Evolutionary conservation across 495 filamentous ascomycete species (phyloP), one percentile per base, ranked within the genome.

Genomic region (Xylaria scruposa): DNA sequence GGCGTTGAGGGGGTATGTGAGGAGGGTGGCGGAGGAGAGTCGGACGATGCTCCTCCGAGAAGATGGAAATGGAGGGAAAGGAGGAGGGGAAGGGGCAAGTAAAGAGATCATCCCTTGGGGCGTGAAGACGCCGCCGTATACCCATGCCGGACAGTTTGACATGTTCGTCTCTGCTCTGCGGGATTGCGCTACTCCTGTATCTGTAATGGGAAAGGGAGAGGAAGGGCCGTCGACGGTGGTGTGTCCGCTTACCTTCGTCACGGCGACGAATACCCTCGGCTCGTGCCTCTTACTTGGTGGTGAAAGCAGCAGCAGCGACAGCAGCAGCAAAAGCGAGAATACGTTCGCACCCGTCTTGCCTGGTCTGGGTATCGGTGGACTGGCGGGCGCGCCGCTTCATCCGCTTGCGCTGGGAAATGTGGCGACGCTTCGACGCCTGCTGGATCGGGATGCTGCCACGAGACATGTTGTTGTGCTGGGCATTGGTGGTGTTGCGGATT

Each of bases 321-420:
- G 71, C 53, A 31, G 64, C 59, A 59, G 72, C 42, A 13, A 0
- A 4, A n/a, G 12, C 10, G 53, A 54, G 19, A 42, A 51, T 84
- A 33, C 29, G 3, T 5, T 51, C 73, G 13, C 9, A 2, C 60
- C 79, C 3, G 83, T 79, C 0, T 82, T 85, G 0, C 83, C 81
- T 1, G 87, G 84, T 1, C 76, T 74, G 0, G 90, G 91, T 0
- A 83, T 92, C 7, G 91, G 91, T 0, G 91, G 91, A 0, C 79
- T 93, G 73, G 91, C 88, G 0, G 91, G 91, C 0, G 83, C 88
- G 42, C 85, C 90, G 59, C 77, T 94, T 64, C 91, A 93, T 80
- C 90, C 91, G 5, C 82, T 93, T 2, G 90, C 91, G n/a, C 76
- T 94, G 36, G 91, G 92, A 15, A 94, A 94, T 74, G 91, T 93